Evolutionary conservation across 257 asterid genomes (phyloP), one percentile per base, ranked within the genome.

Genomic region (Henckelia pumila): DNA sequence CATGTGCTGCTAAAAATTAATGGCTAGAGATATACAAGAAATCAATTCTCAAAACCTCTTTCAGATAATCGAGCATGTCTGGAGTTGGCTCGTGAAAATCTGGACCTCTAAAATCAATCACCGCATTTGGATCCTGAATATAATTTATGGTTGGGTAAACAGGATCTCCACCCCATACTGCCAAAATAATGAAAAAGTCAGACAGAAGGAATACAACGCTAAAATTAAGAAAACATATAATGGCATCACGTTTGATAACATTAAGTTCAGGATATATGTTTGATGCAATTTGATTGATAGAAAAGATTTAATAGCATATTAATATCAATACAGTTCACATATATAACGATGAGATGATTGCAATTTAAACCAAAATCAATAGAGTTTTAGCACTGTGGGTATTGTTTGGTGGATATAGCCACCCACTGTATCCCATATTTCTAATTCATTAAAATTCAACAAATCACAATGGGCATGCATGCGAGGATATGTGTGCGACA

Each of bases 121-220:
- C 92, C 76, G 80, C 97, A 66, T 93, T 64, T 59, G 99, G 99
- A 73, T 93, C 99, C 83, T 93, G 99, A 76, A 93, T 90, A 78
- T 93, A 93, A 71, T 93, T 93, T 22, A 93, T 76, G 9, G 99
- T 93, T 23, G 99, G 99, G 77, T 93, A 93, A 73, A 93, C 99
- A 21, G 99, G 98, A 73, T 92, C 98, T 69, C 98, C 98, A 71
- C 98, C 98, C 98, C 98, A 92, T 81, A 92, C 98, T 92, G 88
- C 84, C 80, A 64, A 49, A 24, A 59, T 6, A 64, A 58, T 21
- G 23, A 50, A 56, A 74, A 58, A 50, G 53, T 53, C 47, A 56
- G 30, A 61, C 6, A 50, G 8, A 28, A 7, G 49, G 57, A 66
- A 66, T 67, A 35, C 47, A 29, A 49, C 5, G 40, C 49, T 11